phyloP scores from a whole-genome alignment of 768 basidiomycete genomes.

The Boletellus ananas region DNA sequence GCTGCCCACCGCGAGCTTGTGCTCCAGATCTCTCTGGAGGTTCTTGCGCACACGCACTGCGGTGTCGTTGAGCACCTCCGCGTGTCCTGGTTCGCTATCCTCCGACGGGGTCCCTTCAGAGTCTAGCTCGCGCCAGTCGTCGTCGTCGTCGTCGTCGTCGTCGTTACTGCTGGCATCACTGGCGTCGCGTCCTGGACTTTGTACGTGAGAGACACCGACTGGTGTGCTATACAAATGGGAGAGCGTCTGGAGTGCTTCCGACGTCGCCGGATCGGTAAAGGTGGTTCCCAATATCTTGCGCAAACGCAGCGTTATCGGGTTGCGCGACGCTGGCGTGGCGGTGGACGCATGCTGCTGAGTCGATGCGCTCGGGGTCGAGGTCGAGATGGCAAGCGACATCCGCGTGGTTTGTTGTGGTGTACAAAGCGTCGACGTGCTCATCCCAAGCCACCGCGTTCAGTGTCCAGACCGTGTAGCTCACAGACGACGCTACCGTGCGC shows the following conservation, averaged over 20 bases:
- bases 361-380: slow-evolving; percentile 1
- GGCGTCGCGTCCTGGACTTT: slow-evolving; percentile 19
- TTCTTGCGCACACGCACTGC: slow-evolving; percentile 75
- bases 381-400: slow-evolving; percentile 11
- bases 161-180: slow-evolving; percentile 29
- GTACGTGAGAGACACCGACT: slow-evolving; percentile 4
- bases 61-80: slow-evolving; percentile 51
- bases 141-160: slow-evolving; percentile 31
- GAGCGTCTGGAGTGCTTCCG: slow-evolving; percentile 78
- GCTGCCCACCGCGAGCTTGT: slow-evolving; percentile 76
- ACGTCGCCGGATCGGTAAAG: slow-evolving; percentile 72
- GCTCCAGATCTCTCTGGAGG: slow-evolving; percentile 82
- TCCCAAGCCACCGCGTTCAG: no score
- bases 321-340: slow-evolving; percentile 33
- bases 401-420: no score
- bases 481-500: no score
- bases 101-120: slow-evolving; percentile 7
- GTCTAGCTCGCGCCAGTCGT: slow-evolving; percentile 25
- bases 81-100: slow-evolving; percentile 9
- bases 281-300: slow-evolving; percentile 86
- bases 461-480: no score
- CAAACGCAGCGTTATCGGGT: slow-evolving; percentile 81
- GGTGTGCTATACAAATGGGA: slow-evolving; percentile 65
- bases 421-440: no score
- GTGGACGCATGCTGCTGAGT: slow-evolving; percentile 10